Conservation (phyloP, 495 filamentous ascomycete species). For the Penicillium waksmanii region DNA sequence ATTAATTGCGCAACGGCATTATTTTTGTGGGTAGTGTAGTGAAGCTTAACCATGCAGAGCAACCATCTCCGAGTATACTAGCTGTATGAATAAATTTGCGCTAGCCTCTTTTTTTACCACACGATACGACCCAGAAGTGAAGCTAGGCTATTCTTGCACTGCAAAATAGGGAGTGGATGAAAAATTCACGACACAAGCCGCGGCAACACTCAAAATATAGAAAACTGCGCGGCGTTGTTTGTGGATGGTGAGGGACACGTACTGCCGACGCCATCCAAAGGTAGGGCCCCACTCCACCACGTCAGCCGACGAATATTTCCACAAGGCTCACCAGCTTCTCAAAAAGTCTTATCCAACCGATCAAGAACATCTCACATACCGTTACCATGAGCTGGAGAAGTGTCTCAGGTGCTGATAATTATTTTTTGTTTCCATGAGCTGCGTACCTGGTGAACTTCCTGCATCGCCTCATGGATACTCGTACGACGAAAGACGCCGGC, state of each 20-base stretch:
- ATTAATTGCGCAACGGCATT: not conserved
- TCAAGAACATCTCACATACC: not conserved
- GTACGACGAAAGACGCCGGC: not conserved
- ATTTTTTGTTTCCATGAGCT: not conserved
- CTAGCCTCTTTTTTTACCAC: too few species aligned
- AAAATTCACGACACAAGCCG: not conserved
- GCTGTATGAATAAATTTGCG: not conserved
- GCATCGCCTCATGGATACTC: conserved; percentile 8
- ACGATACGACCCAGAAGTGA: too few species aligned
- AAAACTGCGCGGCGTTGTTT: conserved; percentile 6
- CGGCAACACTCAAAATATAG: conserved; percentile 9
- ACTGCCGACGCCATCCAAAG: conserved; percentile 27
- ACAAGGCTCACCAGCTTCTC: conserved; percentile 4
- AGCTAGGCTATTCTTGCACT: not conserved
- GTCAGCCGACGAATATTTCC: conserved; percentile 20
- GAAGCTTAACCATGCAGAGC: not conserved
- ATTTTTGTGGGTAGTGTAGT: not conserved
- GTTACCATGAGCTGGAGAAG: not conserved
- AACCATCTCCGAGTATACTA: not conserved
- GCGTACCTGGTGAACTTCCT: not conserved
- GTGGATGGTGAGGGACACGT: conserved; percentile 15
- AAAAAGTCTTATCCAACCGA: conserved; percentile 10
- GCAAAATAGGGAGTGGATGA: not conserved
- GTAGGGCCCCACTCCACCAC: conserved; percentile 28
- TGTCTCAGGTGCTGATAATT: conserved; percentile 3